phyloP scores from a whole-genome alignment of 257 asterid species.

The Solanum ossicruentum region DNA sequence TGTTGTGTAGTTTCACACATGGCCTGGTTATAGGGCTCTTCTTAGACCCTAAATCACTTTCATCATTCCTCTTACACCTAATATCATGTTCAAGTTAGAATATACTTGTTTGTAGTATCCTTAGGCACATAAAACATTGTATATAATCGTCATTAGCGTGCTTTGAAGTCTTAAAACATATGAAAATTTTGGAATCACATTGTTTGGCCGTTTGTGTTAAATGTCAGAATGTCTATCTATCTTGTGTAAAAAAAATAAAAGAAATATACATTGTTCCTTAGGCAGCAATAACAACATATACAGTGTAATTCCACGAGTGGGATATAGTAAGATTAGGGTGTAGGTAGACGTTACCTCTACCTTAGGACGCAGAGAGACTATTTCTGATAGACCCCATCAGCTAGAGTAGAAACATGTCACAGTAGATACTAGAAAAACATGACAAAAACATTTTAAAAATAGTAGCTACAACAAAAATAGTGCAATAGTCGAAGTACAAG shows the following conservation, averaged over 20 bases:
- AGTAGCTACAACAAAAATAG: too few species aligned
- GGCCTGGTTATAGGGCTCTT: background rate
- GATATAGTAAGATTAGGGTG: too few species aligned
- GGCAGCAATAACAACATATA: too few species aligned
- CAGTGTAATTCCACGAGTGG: too few species aligned
- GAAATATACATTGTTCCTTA: background rate
- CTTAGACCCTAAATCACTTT: background rate
- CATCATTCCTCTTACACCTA: background rate
- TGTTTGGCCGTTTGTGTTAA: background rate
- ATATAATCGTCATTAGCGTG: background rate
- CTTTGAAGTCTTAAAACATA: background rate
- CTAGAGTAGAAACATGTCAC: too few species aligned
- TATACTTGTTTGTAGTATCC: background rate
- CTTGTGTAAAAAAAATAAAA: background rate
- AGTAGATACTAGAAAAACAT: too few species aligned
- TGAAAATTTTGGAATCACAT: background rate
- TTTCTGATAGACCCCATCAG: too few species aligned
- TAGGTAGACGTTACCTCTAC: too few species aligned
- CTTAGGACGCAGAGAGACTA: too few species aligned
- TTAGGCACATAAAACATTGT: background rate
- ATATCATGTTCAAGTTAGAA: background rate
- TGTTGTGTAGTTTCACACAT: background rate
- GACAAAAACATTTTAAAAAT: too few species aligned
- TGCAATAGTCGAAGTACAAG: too few species aligned
- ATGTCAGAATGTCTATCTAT: background rate